Base-by-base conservation (phyloP, 768 basidiomycete genomes). In the Leccinum broughii region DNA sequence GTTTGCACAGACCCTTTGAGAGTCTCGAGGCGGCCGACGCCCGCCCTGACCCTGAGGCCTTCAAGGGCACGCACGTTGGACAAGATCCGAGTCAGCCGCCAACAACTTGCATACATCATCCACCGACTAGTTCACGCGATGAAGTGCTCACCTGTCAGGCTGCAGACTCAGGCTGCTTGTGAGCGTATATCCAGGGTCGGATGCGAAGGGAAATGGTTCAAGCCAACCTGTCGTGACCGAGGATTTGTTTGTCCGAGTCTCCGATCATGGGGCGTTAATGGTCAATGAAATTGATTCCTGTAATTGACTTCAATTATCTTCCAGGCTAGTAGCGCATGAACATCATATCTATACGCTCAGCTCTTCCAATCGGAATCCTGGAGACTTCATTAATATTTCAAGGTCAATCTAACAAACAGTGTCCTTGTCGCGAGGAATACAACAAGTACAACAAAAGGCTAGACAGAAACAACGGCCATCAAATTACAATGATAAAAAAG, bases 391-490 rank as follows among this genome's bases (percentile, higher is more conserved):
- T 41, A n/a, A 41, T 41, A 41, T 41, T 41, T 9, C 0, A 1
- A 10, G 41, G n/a, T n/a, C 44, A 20, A 46, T 46, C 44, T 46
- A 46, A 46, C 44, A 4, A 46, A 20, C 20, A 46, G n/a, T 20
- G 10, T 30, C 10, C 41, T 44, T 44, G n/a, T 44, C 41, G n/a
- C 41, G n/a, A 46, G 44, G 4, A 20, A 46, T 46, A 46, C 44
- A 46, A 64, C 57, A 57, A 61, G 61, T 49, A 53, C 50, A 17
- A 52, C 28, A 52, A 41, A 32, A 51, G 41, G 54, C 54, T 59
- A 61, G 51, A 59, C 15, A 51, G 41, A 50, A 54, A 69, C 44
- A 56, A 46, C 49, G 15, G 28, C 10, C 17, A 44, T 50, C 57
- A 60, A 53, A 35, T 11, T 14, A 26, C 26, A 26, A 8, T 17